phyloP scores from a whole-genome alignment of 192 early-diverging fungal genomes.

The Dissophora ornata region DNA sequence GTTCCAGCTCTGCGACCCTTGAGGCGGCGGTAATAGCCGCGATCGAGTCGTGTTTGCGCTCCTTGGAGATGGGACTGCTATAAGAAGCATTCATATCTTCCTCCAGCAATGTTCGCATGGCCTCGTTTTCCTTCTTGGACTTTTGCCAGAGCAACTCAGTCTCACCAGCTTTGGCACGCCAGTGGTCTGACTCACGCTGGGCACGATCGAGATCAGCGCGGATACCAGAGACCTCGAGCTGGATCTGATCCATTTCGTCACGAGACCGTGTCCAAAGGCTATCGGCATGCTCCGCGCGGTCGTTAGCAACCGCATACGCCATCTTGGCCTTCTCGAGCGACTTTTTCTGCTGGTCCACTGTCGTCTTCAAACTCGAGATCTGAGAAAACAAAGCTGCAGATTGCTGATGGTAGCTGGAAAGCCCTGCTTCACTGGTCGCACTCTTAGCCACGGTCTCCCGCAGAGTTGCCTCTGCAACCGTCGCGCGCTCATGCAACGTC shows the following conservation, averaged over 20 bases:
- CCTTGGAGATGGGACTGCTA: constrained; percentile 22
- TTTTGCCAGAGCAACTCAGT: constrained; percentile 53
- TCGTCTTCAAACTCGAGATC: constrained; percentile 45
- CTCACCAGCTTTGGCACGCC: constrained; percentile 47
- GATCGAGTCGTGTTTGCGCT: constrained; percentile 48
- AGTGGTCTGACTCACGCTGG: constrained; percentile 53
- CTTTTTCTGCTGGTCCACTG: constrained; percentile 58
- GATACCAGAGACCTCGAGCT: constrained; percentile 43
- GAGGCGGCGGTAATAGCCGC: constrained; percentile 42
- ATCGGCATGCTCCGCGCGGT: constrained; percentile 55
- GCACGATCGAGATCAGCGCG: constrained; percentile 54
- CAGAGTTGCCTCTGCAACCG: constrained; percentile 54
- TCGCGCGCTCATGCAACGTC: constrained; percentile 54
- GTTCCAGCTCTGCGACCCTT: constrained; percentile 45
- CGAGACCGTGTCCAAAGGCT: constrained; percentile 55
- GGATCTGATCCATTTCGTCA: constrained; percentile 46
- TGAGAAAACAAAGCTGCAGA: constrained; percentile 32
- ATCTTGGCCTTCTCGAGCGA: constrained; percentile 57
- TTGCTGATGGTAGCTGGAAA: constrained; percentile 48
- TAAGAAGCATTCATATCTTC: constrained; percentile 51
- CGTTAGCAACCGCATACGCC: constrained; percentile 51
- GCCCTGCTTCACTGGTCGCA: constrained; percentile 45
- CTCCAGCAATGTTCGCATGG: constrained; percentile 52
- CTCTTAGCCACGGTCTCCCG: constrained; percentile 50
- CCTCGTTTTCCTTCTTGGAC: constrained; percentile 56